phyloP scores from a whole-genome alignment of 192 early-diverging fungal species.

The Rhizoclosmatium sp. region DNA sequence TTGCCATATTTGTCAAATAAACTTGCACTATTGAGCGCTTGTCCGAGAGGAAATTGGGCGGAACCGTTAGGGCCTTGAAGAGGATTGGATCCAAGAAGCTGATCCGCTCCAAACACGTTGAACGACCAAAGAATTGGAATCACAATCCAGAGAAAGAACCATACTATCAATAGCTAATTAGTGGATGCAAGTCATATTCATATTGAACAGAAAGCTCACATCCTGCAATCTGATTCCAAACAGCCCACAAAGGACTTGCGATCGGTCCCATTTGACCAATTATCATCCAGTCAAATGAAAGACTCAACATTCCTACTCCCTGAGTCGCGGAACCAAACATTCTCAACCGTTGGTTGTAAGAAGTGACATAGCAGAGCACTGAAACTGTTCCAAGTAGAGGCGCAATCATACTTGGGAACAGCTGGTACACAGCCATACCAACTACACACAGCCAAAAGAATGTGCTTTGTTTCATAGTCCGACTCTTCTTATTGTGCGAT shows the following conservation, averaged over 20 bases:
- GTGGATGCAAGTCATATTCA: background rate
- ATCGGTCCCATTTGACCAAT: slow-evolving; percentile 31
- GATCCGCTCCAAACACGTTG: slow-evolving; percentile 46
- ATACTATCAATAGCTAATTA: slow-evolving; percentile 26
- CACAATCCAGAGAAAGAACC: slow-evolving; percentile 39
- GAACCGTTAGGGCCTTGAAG: slow-evolving; percentile 33
- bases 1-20: slow-evolving; percentile 34
- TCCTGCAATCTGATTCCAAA: slow-evolving; percentile 27
- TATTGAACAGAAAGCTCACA: slow-evolving; percentile 12
- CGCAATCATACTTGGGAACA: slow-evolving; percentile 43
- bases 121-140: slow-evolving; percentile 43
- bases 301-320: slow-evolving; percentile 29
- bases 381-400: slow-evolving; percentile 38
- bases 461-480: background rate
- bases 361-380: slow-evolving; percentile 37
- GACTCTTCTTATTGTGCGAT: background rate
- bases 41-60: slow-evolving; percentile 20
- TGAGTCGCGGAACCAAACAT: slow-evolving; percentile 35
- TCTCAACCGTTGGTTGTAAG: slow-evolving; percentile 15
- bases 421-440: slow-evolving; percentile 41
- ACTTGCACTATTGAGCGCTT: slow-evolving; percentile 35
- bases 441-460: slow-evolving; percentile 45
- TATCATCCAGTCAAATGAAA: slow-evolving; percentile 44
- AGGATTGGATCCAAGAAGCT: slow-evolving; percentile 24
- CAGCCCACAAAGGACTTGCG: slow-evolving; percentile 28